Conservation (phyloP, 495 filamentous ascomycete genomes). For the Peziza echinospora region DNA sequence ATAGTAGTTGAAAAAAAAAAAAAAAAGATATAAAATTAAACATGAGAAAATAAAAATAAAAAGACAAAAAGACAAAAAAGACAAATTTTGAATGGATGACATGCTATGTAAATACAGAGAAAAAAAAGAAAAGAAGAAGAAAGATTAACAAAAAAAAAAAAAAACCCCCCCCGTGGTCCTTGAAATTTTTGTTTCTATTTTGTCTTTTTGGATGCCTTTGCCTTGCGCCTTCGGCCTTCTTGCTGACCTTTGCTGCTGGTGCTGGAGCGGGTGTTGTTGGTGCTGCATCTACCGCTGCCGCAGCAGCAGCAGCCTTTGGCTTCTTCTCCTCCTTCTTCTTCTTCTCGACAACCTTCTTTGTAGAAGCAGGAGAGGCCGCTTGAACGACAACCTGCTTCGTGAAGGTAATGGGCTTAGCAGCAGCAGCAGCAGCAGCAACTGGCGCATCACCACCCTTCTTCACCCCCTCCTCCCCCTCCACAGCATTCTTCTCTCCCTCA, state of each 20-base stretch:
- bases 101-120: no score
- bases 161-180: slow-evolving; percentile 3
- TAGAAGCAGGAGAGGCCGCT: no score
- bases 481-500: slow-evolving; percentile 19
- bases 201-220: slow-evolving; percentile 1
- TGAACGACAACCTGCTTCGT: no score
- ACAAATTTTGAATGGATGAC: no score
- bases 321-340: slow-evolving; percentile 1
- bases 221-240: not conserved
- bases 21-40: slow-evolving; percentile 4
- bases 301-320: not conserved
- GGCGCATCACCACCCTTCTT: slow-evolving; percentile 1
- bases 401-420: not conserved
- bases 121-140: slow-evolving; percentile 17
- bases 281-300: not conserved
- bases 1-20: no score
- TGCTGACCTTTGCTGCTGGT: not conserved
- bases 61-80: not conserved
- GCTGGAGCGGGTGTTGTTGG: not conserved
- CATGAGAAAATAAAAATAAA: not conserved
- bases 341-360: not conserved
- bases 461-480: slow-evolving; percentile 2
- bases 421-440: not conserved
- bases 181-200: slow-evolving; percentile 1
- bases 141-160: slow-evolving; percentile 6